Conservation (phyloP, 805 yeast species). For the Starmerella powellii region DNA sequence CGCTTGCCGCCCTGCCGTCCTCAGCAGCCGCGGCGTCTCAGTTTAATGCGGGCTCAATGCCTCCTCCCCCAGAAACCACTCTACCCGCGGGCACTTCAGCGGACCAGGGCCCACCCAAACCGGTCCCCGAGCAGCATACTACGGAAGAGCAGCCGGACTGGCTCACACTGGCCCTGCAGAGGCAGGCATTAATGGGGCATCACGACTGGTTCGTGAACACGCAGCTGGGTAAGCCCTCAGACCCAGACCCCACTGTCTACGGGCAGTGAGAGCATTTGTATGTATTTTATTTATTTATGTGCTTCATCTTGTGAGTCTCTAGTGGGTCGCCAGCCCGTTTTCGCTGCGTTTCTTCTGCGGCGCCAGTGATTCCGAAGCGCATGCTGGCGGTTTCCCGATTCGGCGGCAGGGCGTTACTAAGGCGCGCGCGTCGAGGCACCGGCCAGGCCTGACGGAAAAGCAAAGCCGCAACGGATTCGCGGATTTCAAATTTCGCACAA, state of each 20-base stretch:
- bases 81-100: too few species aligned
- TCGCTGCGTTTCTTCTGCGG: too few species aligned
- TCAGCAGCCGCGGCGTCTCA: conserved; percentile 11
- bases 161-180: conserved; percentile 26
- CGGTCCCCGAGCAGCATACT: not conserved
- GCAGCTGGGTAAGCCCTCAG: conserved; percentile 18
- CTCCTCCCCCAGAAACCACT: not conserved
- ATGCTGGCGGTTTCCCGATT: too few species aligned
- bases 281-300: conserved; percentile 5
- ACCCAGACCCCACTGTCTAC: conserved; percentile 14
- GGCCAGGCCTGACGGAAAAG: too few species aligned
- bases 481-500: too few species aligned
- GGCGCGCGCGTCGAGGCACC: too few species aligned
- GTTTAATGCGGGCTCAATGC: not conserved
- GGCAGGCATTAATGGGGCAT: conserved; percentile 29
- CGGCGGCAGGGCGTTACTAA: too few species aligned
- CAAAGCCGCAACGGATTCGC: too few species aligned
- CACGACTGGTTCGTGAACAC: conserved; percentile 27
- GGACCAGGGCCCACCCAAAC: too few species aligned
- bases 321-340: too few species aligned
- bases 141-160: conserved; percentile 22
- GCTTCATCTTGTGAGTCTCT: not conserved
- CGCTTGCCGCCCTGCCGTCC: conserved; percentile 21
- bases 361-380: too few species aligned
- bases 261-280: not conserved